Conservation (phyloP, 768 basidiomycete species). For the Leccinellum luteum region DNA sequence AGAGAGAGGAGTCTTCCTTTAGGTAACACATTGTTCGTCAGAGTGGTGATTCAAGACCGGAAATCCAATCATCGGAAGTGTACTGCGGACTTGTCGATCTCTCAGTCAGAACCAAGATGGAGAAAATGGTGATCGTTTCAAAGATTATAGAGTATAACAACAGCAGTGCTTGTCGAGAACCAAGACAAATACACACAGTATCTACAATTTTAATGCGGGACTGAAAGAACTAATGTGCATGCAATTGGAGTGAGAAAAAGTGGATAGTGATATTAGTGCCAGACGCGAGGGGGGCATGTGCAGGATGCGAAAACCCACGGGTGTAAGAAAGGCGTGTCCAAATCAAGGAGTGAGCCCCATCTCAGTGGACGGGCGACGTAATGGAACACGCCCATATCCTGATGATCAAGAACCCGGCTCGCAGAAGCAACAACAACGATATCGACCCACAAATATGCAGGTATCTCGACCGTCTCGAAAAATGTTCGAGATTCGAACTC, state of each 20-base stretch:
- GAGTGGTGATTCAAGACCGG: conserved; percentile 8
- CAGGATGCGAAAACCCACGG: no score
- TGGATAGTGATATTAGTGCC: no score
- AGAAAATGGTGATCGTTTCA: conserved; percentile 14
- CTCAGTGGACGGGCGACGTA: neutral
- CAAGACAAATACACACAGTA: conserved; percentile 30
- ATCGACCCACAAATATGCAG: neutral
- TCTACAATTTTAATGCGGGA: conserved; percentile 24
- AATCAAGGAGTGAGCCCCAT: no score
- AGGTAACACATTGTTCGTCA: conserved; percentile 15
- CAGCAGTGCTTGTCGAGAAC: conserved; percentile 26
- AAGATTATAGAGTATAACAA: conserved; percentile 24
- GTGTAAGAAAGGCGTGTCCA: no score
- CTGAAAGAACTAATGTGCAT: conserved; percentile 23
- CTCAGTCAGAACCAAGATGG: no score
- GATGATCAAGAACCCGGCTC: neutral
- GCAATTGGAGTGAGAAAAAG: conserved; percentile 26
- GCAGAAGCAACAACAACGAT: neutral
- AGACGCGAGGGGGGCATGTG: no score
- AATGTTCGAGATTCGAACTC: neutral
- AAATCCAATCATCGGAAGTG: neutral
- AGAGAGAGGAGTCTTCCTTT: no score
- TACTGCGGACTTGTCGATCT: no score
- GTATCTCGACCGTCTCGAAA: neutral
- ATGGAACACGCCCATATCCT: neutral